A percentile compares a stretch with the other conserved stretches of the same genome.
These are phyloP conservation scores for Crithidia thermophila DNA, from an alignment of 208 protist genomes.

Conservation along the genomic window DNA sequence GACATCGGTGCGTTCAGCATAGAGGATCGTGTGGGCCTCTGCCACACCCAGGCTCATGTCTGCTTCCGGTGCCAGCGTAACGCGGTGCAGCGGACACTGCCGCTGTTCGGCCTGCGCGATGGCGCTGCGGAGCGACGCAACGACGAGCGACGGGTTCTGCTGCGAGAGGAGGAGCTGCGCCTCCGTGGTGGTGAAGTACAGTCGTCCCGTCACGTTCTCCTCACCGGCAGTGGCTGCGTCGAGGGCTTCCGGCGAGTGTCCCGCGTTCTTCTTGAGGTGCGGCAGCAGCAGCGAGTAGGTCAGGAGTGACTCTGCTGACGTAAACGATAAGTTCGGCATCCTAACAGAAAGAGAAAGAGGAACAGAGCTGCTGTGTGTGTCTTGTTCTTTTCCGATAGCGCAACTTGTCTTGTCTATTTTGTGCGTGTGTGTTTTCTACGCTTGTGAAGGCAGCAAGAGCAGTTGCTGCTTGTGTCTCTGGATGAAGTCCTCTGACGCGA, in stretches of 20 bases:
- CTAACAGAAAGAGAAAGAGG: not conserved
- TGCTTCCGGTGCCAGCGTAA: not conserved
- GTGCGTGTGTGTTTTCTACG: too few relatives aligned
- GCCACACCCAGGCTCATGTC: too few relatives aligned
- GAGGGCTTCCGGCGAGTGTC: too few relatives aligned
- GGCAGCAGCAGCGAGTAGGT: conserved; percentile 11
- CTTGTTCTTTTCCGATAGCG: too few relatives aligned
- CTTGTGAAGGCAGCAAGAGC: too few relatives aligned
- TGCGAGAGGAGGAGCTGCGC: not conserved
- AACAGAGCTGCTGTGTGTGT: not conserved
- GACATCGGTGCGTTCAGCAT: not conserved
- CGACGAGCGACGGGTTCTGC: not conserved
- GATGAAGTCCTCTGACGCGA: too few relatives aligned
- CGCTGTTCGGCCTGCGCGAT: not conserved
- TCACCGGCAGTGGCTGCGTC: too few relatives aligned
- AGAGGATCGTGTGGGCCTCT: not conserved
- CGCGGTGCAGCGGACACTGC: not conserved
- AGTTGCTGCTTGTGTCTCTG: too few relatives aligned
- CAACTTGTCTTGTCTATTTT: too few relatives aligned
- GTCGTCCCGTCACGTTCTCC: not conserved
- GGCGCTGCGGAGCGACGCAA: not conserved
- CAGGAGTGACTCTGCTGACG: not conserved
- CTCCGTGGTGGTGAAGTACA: not conserved
- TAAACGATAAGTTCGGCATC: not conserved
- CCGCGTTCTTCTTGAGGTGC: too few relatives aligned